Evolutionary conservation across 768 basidiomycete species (phyloP), one percentile per base, ranked within the genome.

Genomic region (Boletus rubroflammeus): DNA sequence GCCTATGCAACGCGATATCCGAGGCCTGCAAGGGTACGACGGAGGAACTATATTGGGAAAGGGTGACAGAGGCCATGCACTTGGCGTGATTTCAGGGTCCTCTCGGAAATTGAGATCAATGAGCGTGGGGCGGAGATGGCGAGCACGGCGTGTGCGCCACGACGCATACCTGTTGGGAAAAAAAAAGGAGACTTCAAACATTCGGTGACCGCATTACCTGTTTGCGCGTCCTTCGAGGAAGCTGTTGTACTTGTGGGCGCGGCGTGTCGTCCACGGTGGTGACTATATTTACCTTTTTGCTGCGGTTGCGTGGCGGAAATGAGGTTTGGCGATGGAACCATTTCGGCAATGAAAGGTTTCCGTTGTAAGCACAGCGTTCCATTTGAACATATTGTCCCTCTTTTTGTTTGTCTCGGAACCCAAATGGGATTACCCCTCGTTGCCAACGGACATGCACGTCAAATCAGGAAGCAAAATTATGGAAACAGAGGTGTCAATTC

Each of bases 31-130:
- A 55, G 52, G 67, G 55, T 32, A 68, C 70, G 21, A 26, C 38
- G 28, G 72, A 72, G 21, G 61, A 57, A 43, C 53, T 15, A 23
- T 73, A 67, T 53, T 72, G 64, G 67, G 56, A 48, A 67, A 73
- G 38, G 74, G 80, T 60, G 67, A 70, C 46, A 48, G 46, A 6
- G 28, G 55, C 49, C 38, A 64, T 66, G 60, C 40, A 42, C 51
- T 21, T 25, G 31, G 25, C 19, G 23, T 68, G 62, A 68, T 38
- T 80, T 78, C 36, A 47, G 25, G 55, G 43, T 21, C 32, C 31
- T 32, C 17, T 36, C 29, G 26, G 50, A 34, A 38, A 48, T 47
- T 13, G 39, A 23, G 28, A 51, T 14, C 23, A 4, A 13, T 40
- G 38, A 32, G 35, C 32, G 15, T 39, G 42, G 36, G 28, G 11